Evolutionary conservation across 2,329 filamentous ascomycete genomes (phyloP).

Genomic region (Neurospora sp.): DNA sequence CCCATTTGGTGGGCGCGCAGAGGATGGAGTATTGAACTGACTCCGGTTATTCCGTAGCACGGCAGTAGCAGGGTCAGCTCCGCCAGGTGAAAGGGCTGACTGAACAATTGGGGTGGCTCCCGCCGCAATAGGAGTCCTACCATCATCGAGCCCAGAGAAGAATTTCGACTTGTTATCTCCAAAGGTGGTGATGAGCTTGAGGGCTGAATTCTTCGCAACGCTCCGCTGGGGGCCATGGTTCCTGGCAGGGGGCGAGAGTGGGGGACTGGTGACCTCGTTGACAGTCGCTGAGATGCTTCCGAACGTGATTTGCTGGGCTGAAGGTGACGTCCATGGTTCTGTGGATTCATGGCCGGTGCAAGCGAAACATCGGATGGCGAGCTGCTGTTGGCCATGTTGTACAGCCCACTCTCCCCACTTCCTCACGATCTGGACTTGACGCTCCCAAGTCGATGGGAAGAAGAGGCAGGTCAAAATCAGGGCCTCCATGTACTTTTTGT

Average conservation of each 20-base stretch:
- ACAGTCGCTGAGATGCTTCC: slow-evolving; percentile 41
- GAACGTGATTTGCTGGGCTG: slow-evolving; percentile 53
- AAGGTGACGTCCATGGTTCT: slow-evolving; percentile 81
- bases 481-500: slow-evolving; percentile 86
- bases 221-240: slow-evolving; percentile 48
- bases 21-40: slow-evolving; percentile 59
- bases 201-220: slow-evolving; percentile 68
- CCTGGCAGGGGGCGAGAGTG: slow-evolving; percentile 62
- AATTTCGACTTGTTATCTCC: slow-evolving; percentile 57
- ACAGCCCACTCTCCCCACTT: slow-evolving; percentile 95
- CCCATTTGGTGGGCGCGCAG: slow-evolving; percentile 51
- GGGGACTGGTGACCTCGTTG: slow-evolving; percentile 55
- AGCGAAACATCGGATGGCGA: slow-evolving; percentile 88
- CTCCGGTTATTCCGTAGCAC: slow-evolving; percentile 60
- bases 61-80: slow-evolving; percentile 54
- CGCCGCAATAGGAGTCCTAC: slow-evolving; percentile 65
- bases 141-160: slow-evolving; percentile 45
- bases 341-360: slow-evolving; percentile 79
- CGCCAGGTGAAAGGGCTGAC: slow-evolving; percentile 62
- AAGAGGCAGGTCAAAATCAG: slow-evolving; percentile 77
- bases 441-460: slow-evolving; percentile 80
- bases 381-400: slow-evolving; percentile 73
- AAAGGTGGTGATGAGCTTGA: slow-evolving; percentile 90
- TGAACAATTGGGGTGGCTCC: slow-evolving; percentile 85
- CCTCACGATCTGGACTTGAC: slow-evolving; percentile 75